These are phyloP conservation scores for Tetraselmis chui DNA, from an alignment of 139 green algal species.

Conservation along the genomic window DNA sequence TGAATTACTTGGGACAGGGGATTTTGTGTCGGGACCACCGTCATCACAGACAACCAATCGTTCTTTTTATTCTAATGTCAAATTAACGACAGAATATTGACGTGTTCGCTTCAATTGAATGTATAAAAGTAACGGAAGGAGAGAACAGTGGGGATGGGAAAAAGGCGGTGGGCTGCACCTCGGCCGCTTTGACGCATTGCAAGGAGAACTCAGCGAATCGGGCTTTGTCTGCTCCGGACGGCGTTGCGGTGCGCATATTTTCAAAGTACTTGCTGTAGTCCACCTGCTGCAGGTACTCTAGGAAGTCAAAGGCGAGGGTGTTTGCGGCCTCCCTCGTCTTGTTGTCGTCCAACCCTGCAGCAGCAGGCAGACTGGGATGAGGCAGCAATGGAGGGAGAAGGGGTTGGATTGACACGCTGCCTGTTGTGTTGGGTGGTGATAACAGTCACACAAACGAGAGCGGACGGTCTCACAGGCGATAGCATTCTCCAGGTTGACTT, in stretches of 20 bases:
- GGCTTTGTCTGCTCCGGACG: background rate
- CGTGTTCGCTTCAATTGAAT: no score
- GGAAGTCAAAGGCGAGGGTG: conserved; percentile 13
- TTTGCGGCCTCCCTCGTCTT: conserved; percentile 8
- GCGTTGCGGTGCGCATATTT: conserved; percentile 2
- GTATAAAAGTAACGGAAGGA: background rate
- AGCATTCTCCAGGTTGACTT: conserved; percentile 10
- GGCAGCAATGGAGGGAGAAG: no score
- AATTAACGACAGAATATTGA: no score
- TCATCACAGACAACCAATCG: no score
- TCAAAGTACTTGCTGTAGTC: conserved; percentile 22
- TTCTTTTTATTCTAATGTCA: no score
- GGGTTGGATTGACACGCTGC: no score
- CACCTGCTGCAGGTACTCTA: conserved; percentile 15
- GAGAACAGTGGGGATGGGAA: background rate
- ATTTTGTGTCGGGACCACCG: no score
- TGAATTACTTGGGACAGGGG: no score
- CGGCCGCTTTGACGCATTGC: background rate
- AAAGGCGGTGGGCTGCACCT: background rate
- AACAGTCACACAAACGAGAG: background rate
- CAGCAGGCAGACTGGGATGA: no score
- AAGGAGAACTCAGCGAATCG: background rate
- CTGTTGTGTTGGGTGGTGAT: no score
- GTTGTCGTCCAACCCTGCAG: background rate
- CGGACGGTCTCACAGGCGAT: background rate